Percentiles rank a stretch among this genome's conserved stretches.
phyloP scores from a whole-genome alignment of 2,329 filamentous ascomycete species.

The Ceratocystis alfenasii region DNA sequence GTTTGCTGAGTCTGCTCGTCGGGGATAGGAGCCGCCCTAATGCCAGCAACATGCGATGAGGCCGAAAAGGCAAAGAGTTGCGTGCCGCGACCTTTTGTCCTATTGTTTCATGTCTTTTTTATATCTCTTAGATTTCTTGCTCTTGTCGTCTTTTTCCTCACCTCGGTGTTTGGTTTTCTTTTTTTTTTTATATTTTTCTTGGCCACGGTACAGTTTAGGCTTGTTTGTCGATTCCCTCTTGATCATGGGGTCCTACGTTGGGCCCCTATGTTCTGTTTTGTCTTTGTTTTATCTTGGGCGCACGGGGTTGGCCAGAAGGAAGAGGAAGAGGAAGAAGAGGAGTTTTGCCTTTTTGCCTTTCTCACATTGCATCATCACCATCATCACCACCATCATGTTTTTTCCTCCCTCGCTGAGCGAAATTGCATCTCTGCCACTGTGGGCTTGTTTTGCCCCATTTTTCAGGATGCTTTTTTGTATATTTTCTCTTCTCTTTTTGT shows the following conservation, averaged over 20 bases:
- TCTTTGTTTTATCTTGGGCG: constrained; percentile 2
- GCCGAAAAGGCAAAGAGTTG: not conserved
- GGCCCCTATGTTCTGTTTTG: not conserved
- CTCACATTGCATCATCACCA: constrained; percentile 11
- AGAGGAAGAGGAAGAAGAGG: not conserved
- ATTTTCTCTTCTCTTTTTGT: constrained; percentile 3
- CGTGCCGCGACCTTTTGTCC: not conserved
- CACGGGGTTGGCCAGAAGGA: not conserved
- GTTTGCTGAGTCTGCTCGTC: constrained; percentile 40
- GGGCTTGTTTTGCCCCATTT: constrained; percentile 2
- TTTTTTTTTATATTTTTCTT: not conserved
- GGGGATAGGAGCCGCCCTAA: not conserved
- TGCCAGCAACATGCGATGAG: not conserved
- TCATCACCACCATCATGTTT: constrained; percentile 10
- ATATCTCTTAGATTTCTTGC: not conserved
- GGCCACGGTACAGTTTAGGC: not conserved
- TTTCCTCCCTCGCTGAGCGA: constrained; percentile 7
- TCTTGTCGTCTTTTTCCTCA: not conserved
- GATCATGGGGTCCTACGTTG: not conserved
- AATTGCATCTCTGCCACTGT: constrained; percentile 3
- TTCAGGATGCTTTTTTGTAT: not conserved
- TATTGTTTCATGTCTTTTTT: constrained; percentile 1
- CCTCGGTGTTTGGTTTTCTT: constrained; percentile 1
- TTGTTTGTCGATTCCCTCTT: not conserved
- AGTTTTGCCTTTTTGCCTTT: not conserved